phyloP scores from a whole-genome alignment of 2,329 filamentous ascomycete genomes.

The Colletotrichum melonis region DNA sequence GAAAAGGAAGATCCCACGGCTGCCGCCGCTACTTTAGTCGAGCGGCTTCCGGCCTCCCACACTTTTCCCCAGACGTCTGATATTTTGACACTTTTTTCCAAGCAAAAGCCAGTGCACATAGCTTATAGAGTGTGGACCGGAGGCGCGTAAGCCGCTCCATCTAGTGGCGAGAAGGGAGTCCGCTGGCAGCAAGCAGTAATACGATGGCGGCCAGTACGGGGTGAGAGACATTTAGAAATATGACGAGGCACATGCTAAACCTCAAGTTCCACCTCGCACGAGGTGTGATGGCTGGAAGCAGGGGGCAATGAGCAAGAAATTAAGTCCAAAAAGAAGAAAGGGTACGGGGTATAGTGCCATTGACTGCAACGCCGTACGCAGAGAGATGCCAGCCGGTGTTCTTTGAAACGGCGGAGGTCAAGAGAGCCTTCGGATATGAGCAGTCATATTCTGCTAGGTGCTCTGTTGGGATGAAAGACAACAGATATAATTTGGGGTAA shows the following conservation, averaged over 20 bases:
- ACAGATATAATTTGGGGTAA: constrained; percentile 16
- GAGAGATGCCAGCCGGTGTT: constrained; percentile 4
- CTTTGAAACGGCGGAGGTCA: constrained; percentile 18
- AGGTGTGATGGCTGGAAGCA: neutral
- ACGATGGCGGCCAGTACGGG: neutral
- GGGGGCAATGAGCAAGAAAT: neutral
- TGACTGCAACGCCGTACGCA: constrained; percentile 13
- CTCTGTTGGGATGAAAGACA: neutral
- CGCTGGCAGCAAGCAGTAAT: neutral
- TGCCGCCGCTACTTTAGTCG: constrained; percentile 6
- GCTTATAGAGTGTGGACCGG: neutral
- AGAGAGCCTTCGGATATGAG: constrained; percentile 25
- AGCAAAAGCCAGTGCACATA: neutral
- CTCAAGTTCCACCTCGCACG: neutral
- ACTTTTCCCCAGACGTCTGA: constrained; percentile 35
- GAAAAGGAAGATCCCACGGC: constrained; percentile 10
- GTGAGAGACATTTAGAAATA: neutral
- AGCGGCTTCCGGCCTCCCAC: constrained; percentile 20
- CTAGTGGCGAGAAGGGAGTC: neutral
- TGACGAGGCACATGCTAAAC: neutral
- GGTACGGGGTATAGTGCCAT: neutral
- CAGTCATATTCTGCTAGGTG: constrained; percentile 26
- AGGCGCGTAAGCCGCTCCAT: constrained; percentile 14
- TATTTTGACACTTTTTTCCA: constrained; percentile 24
- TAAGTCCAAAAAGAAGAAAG: neutral